Percentiles rank a stretch among this genome's conserved stretches.
Evolutionary conservation across 2,329 filamentous ascomycete genomes (phyloP).

Genomic region (Penicillium verrucosum): DNA sequence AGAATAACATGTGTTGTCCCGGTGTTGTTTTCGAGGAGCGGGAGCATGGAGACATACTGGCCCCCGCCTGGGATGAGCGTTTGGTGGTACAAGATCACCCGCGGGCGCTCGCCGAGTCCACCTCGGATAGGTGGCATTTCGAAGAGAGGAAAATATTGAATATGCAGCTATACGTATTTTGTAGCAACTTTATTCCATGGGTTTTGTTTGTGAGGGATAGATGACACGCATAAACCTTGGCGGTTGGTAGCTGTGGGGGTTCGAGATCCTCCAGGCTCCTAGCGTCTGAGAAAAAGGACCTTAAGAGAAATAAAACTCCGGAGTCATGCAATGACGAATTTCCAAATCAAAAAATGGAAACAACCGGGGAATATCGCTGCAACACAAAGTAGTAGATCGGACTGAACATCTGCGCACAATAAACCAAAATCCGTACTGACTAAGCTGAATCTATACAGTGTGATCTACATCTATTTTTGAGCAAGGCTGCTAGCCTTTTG

Average conservation of each 20-base stretch:
- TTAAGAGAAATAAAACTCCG: not conserved
- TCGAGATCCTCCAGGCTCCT: not conserved
- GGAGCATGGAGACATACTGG: slow-evolving; percentile 60
- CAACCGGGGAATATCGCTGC: slow-evolving; percentile 3
- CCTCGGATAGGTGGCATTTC: slow-evolving; percentile 41
- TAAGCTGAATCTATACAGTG: not conserved
- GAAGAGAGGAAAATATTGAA: not conserved
- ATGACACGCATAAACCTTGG: not conserved
- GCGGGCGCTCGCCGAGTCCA: slow-evolving; percentile 27
- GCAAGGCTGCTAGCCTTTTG: not conserved
- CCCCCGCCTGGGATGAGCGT: slow-evolving; percentile 57
- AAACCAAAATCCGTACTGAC: not conserved
- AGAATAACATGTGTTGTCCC: slow-evolving; percentile 78
- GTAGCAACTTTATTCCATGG: not conserved
- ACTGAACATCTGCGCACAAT: not conserved
- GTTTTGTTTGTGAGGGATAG: not conserved
- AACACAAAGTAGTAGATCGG: not conserved
- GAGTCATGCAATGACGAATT: not conserved
- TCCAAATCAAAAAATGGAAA: not conserved
- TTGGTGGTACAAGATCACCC: slow-evolving; percentile 58
- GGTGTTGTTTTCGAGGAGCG: slow-evolving; percentile 57
- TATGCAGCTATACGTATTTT: not conserved
- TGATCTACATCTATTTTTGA: not conserved
- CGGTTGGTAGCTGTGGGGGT: not conserved
- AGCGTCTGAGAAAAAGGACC: not conserved